Conservation (phyloP, 371 early-diverging fungal species). For the Parasitella parasitica region DNA sequence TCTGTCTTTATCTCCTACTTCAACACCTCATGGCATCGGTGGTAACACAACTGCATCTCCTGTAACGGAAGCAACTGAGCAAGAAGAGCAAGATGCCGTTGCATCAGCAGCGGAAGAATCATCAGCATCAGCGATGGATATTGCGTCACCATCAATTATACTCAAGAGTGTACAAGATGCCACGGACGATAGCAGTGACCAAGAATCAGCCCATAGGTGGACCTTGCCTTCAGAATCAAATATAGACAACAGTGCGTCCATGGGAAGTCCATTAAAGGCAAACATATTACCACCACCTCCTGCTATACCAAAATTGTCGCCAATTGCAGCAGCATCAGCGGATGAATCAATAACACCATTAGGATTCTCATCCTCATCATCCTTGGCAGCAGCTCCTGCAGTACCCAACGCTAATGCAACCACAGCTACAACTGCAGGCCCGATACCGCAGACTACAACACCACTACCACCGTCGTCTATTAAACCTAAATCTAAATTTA, state of each 20-base stretch:
- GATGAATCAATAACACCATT: neutral
- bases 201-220: neutral
- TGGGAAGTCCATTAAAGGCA: neutral
- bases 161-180: neutral
- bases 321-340: conserved; percentile 1
- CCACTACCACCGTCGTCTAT: neutral
- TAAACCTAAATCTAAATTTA: conserved; percentile 18
- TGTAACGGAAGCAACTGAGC: neutral
- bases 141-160: neutral
- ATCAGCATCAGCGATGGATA: neutral
- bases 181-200: neutral
- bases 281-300: neutral
- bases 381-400: neutral
- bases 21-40: neutral
- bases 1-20: neutral
- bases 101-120: neutral
- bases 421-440: neutral
- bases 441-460: neutral
- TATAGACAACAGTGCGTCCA: neutral
- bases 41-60: neutral
- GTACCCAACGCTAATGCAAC: neutral
- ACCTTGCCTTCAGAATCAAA: neutral
- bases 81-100: neutral
- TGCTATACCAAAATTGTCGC: neutral
- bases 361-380: neutral